These are phyloP conservation scores for Arctium lappa DNA, from an alignment of 129 eudicot species.

Conservation along the genomic window DNA sequence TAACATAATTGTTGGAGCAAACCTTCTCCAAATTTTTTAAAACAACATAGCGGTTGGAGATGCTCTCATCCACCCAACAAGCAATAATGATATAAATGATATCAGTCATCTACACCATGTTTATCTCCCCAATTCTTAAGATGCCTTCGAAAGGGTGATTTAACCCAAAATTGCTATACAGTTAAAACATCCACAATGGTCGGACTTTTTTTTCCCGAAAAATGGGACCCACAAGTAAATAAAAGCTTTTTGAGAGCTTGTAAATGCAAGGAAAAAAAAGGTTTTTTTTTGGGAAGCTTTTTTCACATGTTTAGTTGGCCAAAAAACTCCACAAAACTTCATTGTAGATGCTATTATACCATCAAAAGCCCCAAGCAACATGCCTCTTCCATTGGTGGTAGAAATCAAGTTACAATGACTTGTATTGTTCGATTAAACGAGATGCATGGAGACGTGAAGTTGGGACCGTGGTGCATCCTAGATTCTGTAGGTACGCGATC, in stretches of 20 bases:
- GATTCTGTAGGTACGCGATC: constrained; percentile 68
- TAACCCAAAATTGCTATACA: constrained; percentile 1
- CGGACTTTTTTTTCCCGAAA: not conserved
- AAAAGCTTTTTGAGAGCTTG: not conserved
- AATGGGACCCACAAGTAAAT: not conserved
- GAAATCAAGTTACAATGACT: constrained; percentile 50
- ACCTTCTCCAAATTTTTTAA: no score
- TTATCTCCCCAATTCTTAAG: not conserved
- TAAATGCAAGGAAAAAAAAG: no score
- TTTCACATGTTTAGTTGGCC: not conserved
- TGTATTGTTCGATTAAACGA: constrained; percentile 84
- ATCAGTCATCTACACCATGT: not conserved
- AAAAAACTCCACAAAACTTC: not conserved
- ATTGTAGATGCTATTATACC: not conserved
- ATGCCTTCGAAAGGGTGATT: not conserved
- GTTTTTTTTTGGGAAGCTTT: no score
- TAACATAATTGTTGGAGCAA: no score
- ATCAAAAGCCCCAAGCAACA: not conserved
- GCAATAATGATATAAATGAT: not conserved
- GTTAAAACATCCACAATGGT: not conserved
- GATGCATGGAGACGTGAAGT: constrained; percentile 94
- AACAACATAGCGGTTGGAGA: no score
- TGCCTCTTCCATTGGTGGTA: not conserved
- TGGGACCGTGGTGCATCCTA: constrained; percentile 90
- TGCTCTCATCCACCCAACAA: not conserved